A percentile compares a stretch with the other conserved stretches of the same genome.
phyloP scores from a whole-genome alignment of 1,284 basidiomycete genomes.

The Ceratorhiza oryzae-sativae region DNA sequence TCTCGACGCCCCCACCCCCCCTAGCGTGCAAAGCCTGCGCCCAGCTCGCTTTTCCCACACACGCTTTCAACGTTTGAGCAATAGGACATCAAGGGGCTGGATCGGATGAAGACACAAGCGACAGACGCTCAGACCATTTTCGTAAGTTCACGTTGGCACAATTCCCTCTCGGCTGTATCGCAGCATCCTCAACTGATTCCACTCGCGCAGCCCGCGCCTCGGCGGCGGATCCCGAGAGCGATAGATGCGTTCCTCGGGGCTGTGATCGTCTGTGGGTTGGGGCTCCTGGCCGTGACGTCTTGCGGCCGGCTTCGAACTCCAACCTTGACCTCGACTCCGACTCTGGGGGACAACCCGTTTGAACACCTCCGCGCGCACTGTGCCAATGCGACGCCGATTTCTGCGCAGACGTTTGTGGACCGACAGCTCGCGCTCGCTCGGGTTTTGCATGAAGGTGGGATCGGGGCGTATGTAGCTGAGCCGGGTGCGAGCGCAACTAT shows the following conservation, averaged over 20 bases:
- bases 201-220: neutral
- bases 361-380: constrained; percentile 59
- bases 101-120: neutral
- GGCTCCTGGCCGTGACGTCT: neutral
- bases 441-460: constrained; percentile 59
- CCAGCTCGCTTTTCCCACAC: neutral
- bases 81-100: neutral
- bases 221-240: neutral
- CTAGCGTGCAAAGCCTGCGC: neutral
- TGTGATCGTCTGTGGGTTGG: neutral
- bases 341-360: constrained; percentile 10
- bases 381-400: constrained; percentile 59
- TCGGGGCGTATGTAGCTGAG: constrained; percentile 74
- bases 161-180: constrained; percentile 7
- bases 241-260: neutral
- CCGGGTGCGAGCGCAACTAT: constrained; percentile 76
- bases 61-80: neutral
- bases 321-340: neutral
- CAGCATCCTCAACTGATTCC: neutral
- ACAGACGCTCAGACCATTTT: neutral
- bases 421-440: constrained; percentile 64
- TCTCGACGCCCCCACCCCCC: neutral
- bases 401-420: constrained; percentile 56
- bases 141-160: neutral
- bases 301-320: neutral